Base-by-base conservation (phyloP, 352 stramenopile species). In the Achlya hypogyna region DNA sequence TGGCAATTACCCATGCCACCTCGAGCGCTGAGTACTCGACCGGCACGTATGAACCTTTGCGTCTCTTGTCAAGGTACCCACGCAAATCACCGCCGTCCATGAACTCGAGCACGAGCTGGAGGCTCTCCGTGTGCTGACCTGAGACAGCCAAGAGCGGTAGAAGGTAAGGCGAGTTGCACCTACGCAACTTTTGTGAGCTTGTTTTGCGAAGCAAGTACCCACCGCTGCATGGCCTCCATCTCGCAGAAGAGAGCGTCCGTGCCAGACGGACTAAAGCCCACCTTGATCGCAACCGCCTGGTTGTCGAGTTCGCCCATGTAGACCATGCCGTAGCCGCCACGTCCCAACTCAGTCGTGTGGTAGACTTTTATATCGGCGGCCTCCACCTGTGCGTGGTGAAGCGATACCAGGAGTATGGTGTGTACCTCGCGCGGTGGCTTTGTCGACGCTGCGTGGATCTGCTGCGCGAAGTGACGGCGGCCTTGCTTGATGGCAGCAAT, bases 1-100 rank as follows among this genome's bases (percentile, higher is more conserved):
- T 38, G 2, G 56, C 51, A 20, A 74, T 56, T 10, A 56, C 49
- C 49, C 49, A 56, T 31, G 49, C 49, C 2, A 56, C 25, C 49
- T 56, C 10, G 10, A 56, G 49, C 31, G 25, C 25, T 1, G 49
- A 38, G 8, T 27, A 56, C 25, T 56, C 49, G 31, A 56, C 12
- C 25, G 25, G 10, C 10, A 38, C 25, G 2, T 12, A 16, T 4
- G 25, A n/a, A 38, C 31, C 49, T 12, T 35, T n/a, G 31, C 25
- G 49, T 20, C 25, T 56, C 12, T n/a, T 10, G 31, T 56, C n/a
- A n/a, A 56, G 49, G 31, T 56, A 56, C 12, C 18, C 10, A 3
- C 49, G 49, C 16, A 56, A 20, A 16, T 31, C 20, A 20, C 31
- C 25, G 49, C 49, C n/a, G 31, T 56, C 25, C 49, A 56, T 56